These are phyloP conservation scores for Tuber umbilicatum DNA, from an alignment of 495 filamentous ascomycete species.

Conservation along the genomic window DNA sequence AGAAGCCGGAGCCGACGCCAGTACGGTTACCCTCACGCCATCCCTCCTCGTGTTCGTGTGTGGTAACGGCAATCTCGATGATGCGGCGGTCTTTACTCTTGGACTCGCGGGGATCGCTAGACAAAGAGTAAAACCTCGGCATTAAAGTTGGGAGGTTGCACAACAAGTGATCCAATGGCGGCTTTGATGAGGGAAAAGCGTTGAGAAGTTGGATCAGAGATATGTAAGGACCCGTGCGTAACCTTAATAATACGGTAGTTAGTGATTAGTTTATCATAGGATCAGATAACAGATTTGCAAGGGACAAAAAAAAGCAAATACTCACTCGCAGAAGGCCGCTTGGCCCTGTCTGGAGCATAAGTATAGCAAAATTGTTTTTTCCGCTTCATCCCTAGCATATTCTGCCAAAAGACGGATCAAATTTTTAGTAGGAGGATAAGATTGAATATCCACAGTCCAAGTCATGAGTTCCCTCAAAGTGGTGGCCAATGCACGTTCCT, in stretches of 20 bases:
- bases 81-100: constrained; percentile 68
- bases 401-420: constrained; percentile 83
- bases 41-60: constrained; percentile 70
- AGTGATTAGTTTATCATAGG: constrained; percentile 33
- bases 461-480: constrained; percentile 84
- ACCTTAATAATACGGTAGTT: constrained; percentile 34
- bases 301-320: constrained; percentile 24
- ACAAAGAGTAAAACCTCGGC: constrained; percentile 97
- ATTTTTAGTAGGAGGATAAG: constrained; percentile 80
- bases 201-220: constrained; percentile 75
- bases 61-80: constrained; percentile 88
- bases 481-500: constrained; percentile 72
- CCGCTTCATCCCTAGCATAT: constrained; percentile 66
- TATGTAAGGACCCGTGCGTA: constrained; percentile 81
- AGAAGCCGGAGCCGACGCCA: constrained; percentile 73
- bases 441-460: constrained; percentile 93
- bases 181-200: constrained; percentile 86
- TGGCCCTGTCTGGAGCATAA: constrained; percentile 87
- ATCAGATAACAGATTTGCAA: constrained; percentile 39
- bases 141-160: constrained; percentile 77
- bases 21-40: constrained; percentile 63
- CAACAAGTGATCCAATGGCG: constrained; percentile 72
- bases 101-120: constrained; percentile 86
- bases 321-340: constrained; percentile 76
- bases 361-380: constrained; percentile 80